Evolutionary conservation across 23 red algal genomes (phyloP).

Genomic region (Rhodosorus marinus): DNA sequence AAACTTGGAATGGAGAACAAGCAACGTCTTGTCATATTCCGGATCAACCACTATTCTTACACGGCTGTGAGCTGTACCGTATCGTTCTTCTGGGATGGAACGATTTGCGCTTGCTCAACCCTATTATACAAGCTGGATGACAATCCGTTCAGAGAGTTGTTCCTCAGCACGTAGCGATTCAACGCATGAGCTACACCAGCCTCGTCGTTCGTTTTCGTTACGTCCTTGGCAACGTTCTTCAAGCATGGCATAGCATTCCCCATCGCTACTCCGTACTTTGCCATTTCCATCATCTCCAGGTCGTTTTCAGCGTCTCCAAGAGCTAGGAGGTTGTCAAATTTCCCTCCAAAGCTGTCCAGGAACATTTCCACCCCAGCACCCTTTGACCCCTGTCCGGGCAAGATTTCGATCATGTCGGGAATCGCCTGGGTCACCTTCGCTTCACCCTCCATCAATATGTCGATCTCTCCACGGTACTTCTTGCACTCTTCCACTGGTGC

Average conservation of each 20-base stretch:
- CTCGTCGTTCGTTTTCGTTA: constrained; percentile 58
- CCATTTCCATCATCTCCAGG: constrained; percentile 53
- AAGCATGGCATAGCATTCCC: constrained; percentile 53
- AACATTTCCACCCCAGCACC: constrained; percentile 47
- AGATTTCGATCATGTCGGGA: constrained; percentile 76
- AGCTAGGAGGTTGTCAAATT: constrained; percentile 43
- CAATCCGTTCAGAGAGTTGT: no score
- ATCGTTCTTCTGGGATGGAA: no score
- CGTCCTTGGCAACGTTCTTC: constrained; percentile 32
- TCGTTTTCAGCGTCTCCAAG: constrained; percentile 96
- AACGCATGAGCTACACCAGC: constrained; percentile 61
- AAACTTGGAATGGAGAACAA: no score
- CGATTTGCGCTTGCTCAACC: no score
- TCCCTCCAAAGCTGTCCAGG: constrained; percentile 18
- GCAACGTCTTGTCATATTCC: no score
- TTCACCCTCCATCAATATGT: no score
- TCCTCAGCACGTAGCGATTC: constrained; percentile 41
- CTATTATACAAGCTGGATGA: no score
- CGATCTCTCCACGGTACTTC: background rate
- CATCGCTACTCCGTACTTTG: constrained; percentile 41
- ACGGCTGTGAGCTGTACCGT: no score
- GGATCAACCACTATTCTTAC: no score
- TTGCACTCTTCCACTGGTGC: constrained; percentile 31
- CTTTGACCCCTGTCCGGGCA: constrained; percentile 58
- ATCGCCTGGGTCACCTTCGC: constrained; percentile 58